A percentile compares a stretch with the other conserved stretches of the same genome.
Evolutionary conservation across 768 basidiomycete genomes (phyloP).

Genomic region (Pholiota molesta): DNA sequence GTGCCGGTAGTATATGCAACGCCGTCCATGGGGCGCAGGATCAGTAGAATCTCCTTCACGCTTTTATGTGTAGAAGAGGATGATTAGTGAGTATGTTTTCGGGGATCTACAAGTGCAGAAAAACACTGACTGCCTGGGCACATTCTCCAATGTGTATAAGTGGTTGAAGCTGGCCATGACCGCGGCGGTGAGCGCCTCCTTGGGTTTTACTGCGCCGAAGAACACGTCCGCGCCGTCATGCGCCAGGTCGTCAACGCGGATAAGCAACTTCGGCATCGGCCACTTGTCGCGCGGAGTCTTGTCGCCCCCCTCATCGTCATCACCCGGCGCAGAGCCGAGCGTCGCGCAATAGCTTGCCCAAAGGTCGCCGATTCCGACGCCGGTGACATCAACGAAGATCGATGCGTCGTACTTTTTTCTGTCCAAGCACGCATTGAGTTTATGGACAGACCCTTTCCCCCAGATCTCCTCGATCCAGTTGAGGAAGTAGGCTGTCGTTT

Average conservation of each 20-base stretch:
- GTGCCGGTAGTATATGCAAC: slow-evolving; percentile 70
- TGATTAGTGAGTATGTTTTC: too few relatives aligned
- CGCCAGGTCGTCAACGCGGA: slow-evolving; percentile 60
- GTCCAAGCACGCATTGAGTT: slow-evolving; percentile 3
- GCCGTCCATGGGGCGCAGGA: slow-evolving; percentile 68
- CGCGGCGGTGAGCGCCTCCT: slow-evolving; percentile 42
- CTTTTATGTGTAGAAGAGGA: slow-evolving; percentile 28
- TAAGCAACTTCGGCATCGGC: slow-evolving; percentile 57
- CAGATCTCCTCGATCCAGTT: slow-evolving; percentile 12
- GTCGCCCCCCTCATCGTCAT: neutral
- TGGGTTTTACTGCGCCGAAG: slow-evolving; percentile 50
- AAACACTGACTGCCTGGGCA: slow-evolving; percentile 40
- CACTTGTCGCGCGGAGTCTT: slow-evolving; percentile 28
- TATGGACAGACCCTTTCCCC: slow-evolving; percentile 6
- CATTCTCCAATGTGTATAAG: slow-evolving; percentile 42
- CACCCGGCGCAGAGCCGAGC: neutral
- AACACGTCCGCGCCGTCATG: slow-evolving; percentile 64
- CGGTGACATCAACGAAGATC: slow-evolving; percentile 13
- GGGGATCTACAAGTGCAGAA: neutral
- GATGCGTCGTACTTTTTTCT: neutral
- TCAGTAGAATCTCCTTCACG: slow-evolving; percentile 55
- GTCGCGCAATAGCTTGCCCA: slow-evolving; percentile 20
- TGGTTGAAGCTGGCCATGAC: slow-evolving; percentile 51
- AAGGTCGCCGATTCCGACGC: slow-evolving; percentile 16
- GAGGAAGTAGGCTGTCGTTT: slow-evolving; percentile 16